Evolutionary conservation across 208 protist genomes (phyloP).

Genomic region (Crithidia thermophila): DNA sequence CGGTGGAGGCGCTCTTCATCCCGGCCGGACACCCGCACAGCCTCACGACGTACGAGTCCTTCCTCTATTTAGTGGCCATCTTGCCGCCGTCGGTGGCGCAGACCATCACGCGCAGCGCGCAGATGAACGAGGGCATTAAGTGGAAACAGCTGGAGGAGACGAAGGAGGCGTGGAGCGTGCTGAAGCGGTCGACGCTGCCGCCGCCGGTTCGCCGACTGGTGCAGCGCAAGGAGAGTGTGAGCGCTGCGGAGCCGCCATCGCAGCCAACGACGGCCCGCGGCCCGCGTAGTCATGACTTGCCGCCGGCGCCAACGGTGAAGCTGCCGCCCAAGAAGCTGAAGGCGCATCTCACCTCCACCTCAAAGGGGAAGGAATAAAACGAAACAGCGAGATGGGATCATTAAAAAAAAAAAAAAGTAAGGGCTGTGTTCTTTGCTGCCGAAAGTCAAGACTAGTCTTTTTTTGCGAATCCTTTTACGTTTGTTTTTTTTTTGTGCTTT

Average conservation of each 20-base stretch:
- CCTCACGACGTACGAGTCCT: conserved; percentile 55
- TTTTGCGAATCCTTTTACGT: no score
- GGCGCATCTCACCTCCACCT: no score
- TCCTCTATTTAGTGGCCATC: conserved; percentile 41
- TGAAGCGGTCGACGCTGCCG: conserved; percentile 43
- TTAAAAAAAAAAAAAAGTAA: no score
- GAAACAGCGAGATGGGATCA: no score
- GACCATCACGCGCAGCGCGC: conserved; percentile 17
- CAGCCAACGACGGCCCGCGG: background rate
- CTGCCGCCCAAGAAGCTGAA: conserved; percentile 11
- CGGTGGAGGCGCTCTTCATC: conserved; percentile 47
- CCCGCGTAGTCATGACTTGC: conserved; percentile 5
- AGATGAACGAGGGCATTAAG: conserved; percentile 32
- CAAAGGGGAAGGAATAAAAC: no score
- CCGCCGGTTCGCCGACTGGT: conserved; percentile 19
- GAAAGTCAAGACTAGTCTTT: no score
- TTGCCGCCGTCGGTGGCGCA: conserved; percentile 29
- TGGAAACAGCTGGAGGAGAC: conserved; percentile 47
- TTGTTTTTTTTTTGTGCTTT: no score
- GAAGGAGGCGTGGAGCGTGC: conserved; percentile 43
- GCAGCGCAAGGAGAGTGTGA: background rate
- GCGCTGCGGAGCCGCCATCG: background rate
- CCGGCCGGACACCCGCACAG: conserved; percentile 50
- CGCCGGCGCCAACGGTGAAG: conserved; percentile 7
- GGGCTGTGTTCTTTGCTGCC: no score